phyloP scores from a whole-genome alignment of 306 rosid species.

The Sicyos edulis region DNA sequence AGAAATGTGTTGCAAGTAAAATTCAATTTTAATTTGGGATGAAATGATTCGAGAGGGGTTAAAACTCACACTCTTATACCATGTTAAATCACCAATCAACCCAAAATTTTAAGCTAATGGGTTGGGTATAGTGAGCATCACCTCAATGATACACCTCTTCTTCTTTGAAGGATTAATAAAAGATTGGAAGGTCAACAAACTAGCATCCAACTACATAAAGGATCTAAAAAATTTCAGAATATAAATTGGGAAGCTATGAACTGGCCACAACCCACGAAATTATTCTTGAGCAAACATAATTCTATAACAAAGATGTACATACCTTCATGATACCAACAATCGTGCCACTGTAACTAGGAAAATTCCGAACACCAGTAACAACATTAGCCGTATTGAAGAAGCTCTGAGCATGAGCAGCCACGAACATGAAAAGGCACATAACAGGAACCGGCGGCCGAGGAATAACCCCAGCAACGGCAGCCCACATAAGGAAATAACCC shows the following conservation, averaged over 20 bases:
- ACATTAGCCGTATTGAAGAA: conserved; percentile 71
- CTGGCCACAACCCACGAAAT: conserved; percentile 2
- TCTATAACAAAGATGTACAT: background rate
- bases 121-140: background rate
- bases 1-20: too few species aligned
- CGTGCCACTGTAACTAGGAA: conserved; percentile 64
- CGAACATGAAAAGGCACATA: conserved; percentile 58
- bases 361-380: conserved; percentile 65
- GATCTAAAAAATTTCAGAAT: background rate
- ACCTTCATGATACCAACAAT: conserved; percentile 91
- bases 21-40: too few species aligned
- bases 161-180: background rate
- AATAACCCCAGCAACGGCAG: conserved; percentile 59
- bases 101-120: too few species aligned
- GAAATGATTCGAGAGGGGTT: too few species aligned
- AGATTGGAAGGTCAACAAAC: background rate
- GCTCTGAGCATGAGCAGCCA: conserved; percentile 70
- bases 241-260: background rate
- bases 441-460: conserved; percentile 48
- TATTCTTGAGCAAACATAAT: conserved; percentile 5
- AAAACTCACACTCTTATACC: too few species aligned
- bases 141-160: background rate
- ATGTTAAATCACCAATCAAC: too few species aligned
- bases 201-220: background rate
- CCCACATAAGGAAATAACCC: conserved; percentile 72